Evolutionary conservation across 805 yeast genomes (phyloP).

Genomic region (Ogataea nitratoaversa): DNA sequence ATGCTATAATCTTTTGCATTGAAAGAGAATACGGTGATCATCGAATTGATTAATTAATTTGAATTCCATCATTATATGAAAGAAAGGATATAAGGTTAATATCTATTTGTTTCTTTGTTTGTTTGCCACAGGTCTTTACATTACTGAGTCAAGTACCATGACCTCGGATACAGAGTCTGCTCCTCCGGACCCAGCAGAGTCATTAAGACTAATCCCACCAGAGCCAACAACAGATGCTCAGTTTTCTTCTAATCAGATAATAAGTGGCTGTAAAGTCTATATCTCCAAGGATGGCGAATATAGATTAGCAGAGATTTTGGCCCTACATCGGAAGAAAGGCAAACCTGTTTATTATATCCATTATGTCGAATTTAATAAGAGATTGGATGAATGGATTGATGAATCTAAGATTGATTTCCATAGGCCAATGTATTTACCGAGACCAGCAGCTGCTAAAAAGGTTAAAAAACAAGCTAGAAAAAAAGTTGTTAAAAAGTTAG

Average conservation of each 20-base stretch:
- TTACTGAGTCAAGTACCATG: too few species aligned
- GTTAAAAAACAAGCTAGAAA: constrained; percentile 34
- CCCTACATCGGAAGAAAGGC: constrained; percentile 70
- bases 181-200: constrained; percentile 27
- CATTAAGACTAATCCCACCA: constrained; percentile 29
- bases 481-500: constrained; percentile 14
- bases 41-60: too few species aligned
- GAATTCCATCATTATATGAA: too few species aligned
- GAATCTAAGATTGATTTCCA: constrained; percentile 66
- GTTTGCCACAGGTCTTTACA: too few species aligned
- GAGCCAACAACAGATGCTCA: constrained; percentile 24
- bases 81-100: too few species aligned
- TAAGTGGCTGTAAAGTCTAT: constrained; percentile 76
- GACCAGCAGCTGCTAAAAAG: constrained; percentile 47
- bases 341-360: constrained; percentile 85
- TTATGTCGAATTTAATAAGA: constrained; percentile 89
- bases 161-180: constrained; percentile 27
- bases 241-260: constrained; percentile 44
- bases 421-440: constrained; percentile 70
- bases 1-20: too few species aligned
- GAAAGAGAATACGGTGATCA: too few species aligned
- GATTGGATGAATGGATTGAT: constrained; percentile 93
- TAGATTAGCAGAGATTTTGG: constrained; percentile 81
- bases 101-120: too few species aligned
- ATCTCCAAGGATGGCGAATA: constrained; percentile 77